These are phyloP conservation scores for Talaromyces marneffei DNA, from an alignment of 2,329 filamentous ascomycete genomes.

Conservation along the genomic window DNA sequence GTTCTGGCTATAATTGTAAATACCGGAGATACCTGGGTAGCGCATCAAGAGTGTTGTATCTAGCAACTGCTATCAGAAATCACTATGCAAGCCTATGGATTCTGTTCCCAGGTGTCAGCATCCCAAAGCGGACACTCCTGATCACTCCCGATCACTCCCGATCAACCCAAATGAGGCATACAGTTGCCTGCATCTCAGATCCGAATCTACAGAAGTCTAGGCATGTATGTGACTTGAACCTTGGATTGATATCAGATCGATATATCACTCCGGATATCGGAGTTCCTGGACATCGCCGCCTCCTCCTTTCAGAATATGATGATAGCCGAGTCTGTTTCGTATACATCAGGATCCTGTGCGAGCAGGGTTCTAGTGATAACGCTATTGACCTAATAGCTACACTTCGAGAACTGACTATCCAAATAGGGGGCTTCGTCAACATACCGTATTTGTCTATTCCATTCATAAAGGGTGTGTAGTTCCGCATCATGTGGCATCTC, in stretches of 20 bases:
- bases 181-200: neutral
- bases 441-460: neutral
- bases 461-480: neutral
- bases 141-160: too few relatives aligned
- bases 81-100: neutral
- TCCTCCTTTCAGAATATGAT: neutral
- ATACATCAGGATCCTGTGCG: too few relatives aligned
- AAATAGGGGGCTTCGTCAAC: neutral
- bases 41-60: neutral
- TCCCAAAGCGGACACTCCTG: neutral
- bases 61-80: neutral
- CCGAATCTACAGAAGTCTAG: neutral
- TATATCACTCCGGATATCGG: neutral
- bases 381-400: neutral
- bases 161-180: neutral
- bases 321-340: neutral
- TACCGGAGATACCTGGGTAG: neutral
- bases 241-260: neutral
- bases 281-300: neutral
- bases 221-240: neutral
- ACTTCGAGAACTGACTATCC: neutral
- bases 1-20: neutral
- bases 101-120: neutral
- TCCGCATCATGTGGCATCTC: neutral
- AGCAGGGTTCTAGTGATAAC: neutral